Evolutionary conservation across 23 red algal species (phyloP), one percentile per base, ranked within the genome.

Genomic region (Gracilaria domingensis): DNA sequence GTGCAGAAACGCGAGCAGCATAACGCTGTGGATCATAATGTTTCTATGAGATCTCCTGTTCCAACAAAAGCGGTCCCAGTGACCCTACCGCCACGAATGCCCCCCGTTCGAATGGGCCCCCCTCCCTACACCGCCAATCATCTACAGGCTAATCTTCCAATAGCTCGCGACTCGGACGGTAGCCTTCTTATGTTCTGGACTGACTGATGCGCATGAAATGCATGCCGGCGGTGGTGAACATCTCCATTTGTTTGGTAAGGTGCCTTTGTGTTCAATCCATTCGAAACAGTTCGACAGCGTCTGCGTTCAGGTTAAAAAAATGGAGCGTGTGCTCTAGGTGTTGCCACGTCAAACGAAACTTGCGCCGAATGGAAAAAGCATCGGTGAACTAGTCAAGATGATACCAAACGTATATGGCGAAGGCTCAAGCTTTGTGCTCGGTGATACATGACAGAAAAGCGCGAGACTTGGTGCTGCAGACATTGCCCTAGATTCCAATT

Each of bases 201-300:
- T n/a, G n/a, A n/a, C n/a, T 24, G 97, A 99, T 76, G 87, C 93
- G 2, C 91, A 96, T 66, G 97, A 99, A 70, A 74, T 95, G 44
- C 84, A 73, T 62, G 88, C 78, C 16, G 60, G 89, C 11, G 97
- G 96, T 26, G 72, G 87, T 28, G 82, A 94, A 56, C 79, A 83
- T 20, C 55, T 96, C 24, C 96, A 92, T 79, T 14, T 99, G 8
- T 95, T 96, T 85, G 93, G 97, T 9, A 96, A 95, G 85, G 91
- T 87, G 26, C 60, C 76, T 17, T 28, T 92, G 35, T 49, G 81
- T 40, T 39, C 55, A 18, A 47, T 76, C 29, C 34, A 77, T 57
- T 64, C 37, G 33, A 69, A 57, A 34, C 44, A 42, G 24, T 92
- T 83, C 30, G 90, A 54, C 1, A 79, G 81, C 57, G 88, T 92